Evolutionary conservation across 1,284 basidiomycete species (phyloP), one percentile per base, ranked within the genome.

Genomic region (Rhodotorula sp.): DNA sequence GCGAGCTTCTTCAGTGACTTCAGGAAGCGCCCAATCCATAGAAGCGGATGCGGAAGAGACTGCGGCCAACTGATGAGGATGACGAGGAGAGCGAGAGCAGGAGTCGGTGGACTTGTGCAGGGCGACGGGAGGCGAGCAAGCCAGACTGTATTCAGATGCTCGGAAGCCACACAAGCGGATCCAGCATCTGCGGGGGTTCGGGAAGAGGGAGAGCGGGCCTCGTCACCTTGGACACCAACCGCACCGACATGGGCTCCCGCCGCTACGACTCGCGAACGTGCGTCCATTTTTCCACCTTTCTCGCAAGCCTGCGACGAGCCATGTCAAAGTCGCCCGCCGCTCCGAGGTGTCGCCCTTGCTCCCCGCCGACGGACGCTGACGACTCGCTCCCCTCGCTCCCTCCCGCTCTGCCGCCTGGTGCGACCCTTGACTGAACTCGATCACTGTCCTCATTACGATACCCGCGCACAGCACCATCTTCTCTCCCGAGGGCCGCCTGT

Each of bases 401-500:
- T 22, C 53, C 32, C 29, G 32, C 25, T 10, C 32, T 22, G 32
- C 53, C 21, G 2, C 19, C 53, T 34, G 32, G 32, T 54, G 19
- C 32, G 7, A 5, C 27, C 7, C 21, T 22, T 0, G 7, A 9
- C 32, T 4, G 7, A 8, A 0, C 19, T 34, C 29, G 51, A 3
- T 29, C 2, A 3, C 53, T 9, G 17, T 6, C 19, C 7, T 10
- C 32, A 0, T 0, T 6, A 9, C 9, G 13, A 15, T 8, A 54
- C 29, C 27, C 15, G 10, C 19, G 15, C 25, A 19, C 46, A 72
- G 61, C 17, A 79, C 78, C 56, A 78, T 77, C 68, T 79, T 79
- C 72, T 77, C 76, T 27, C 79, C 79, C 17, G 79, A 79, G 62
- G 79, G 79, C 12, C 78, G 79, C 10, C 69, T 79, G 32, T 79